phyloP scores from a whole-genome alignment of 345 rosid genomes.

The Limnanthes douglasii region DNA sequence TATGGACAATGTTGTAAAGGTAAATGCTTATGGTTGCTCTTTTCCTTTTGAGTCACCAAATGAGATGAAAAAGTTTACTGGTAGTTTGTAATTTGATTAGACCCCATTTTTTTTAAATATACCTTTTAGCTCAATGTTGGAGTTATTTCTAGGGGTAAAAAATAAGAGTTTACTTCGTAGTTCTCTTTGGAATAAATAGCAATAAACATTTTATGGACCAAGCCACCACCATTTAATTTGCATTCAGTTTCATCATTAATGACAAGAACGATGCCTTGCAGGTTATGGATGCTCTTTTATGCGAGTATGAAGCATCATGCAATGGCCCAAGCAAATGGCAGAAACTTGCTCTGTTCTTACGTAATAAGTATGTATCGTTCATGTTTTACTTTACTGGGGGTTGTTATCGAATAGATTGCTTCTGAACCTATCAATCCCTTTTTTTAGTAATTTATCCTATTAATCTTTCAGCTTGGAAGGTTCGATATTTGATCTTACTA shows the following conservation, averaged over 20 bases:
- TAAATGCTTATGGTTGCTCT: constrained; percentile 10
- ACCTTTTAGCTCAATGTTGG: too few species aligned
- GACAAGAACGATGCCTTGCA: constrained; percentile 16
- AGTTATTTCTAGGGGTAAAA: too few species aligned
- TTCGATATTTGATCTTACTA: constrained; percentile 66
- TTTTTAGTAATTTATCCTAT: neutral
- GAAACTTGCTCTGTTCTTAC: constrained; percentile 68
- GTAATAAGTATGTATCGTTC: constrained; percentile 54
- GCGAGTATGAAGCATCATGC: constrained; percentile 62
- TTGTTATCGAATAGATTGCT: constrained; percentile 1
- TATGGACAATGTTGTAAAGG: constrained; percentile 72
- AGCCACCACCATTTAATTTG: too few species aligned
- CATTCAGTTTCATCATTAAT: too few species aligned
- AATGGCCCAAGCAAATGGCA: constrained; percentile 94
- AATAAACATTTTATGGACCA: too few species aligned
- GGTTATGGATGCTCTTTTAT: constrained; percentile 69
- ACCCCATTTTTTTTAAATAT: too few species aligned
- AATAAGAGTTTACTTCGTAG: too few species aligned
- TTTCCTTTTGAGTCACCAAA: neutral
- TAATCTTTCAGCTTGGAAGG: constrained; percentile 66
- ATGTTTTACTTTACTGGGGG: neutral
- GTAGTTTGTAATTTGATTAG: too few species aligned
- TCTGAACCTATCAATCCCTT: neutral
- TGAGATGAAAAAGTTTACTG: too few species aligned
- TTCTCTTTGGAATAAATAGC: too few species aligned